Conservation (phyloP, 1,284 basidiomycete genomes). For the Boletus holoroseus region DNA sequence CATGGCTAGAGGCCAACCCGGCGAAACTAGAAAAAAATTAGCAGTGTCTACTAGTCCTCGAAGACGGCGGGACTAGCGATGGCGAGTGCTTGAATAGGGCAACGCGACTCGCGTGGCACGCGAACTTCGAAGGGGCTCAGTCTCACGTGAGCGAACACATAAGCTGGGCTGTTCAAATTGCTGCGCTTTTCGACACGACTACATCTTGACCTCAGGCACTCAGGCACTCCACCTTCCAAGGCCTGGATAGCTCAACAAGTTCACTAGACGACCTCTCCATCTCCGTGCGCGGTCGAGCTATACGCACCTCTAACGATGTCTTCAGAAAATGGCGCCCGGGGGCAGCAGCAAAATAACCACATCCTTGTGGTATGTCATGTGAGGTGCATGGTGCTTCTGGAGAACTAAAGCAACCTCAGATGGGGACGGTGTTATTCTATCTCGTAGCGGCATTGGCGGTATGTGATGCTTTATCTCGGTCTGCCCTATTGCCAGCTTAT, state of each 20-base stretch:
- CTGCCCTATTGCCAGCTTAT: conserved; percentile 17
- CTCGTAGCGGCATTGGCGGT: conserved; percentile 78
- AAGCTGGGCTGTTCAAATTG: not conserved
- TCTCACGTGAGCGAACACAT: not conserved
- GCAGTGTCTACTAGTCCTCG: not conserved
- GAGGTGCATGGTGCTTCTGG: not conserved
- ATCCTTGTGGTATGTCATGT: conserved; percentile 30
- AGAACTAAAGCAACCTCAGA: conserved; percentile 35
- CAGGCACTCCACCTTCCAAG: not conserved
- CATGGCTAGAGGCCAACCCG: conserved; percentile 2
- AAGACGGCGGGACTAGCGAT: not conserved
- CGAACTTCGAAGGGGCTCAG: not conserved
- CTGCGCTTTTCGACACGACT: not conserved
- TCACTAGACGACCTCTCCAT: not conserved
- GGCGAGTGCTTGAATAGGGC: not conserved
- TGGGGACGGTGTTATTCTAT: conserved; percentile 69
- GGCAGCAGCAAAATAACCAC: conserved; percentile 29
- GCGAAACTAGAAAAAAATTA: not conserved
- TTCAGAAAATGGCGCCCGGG: conserved; percentile 26
- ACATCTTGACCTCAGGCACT: not conserved
- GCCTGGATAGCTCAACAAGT: not conserved
- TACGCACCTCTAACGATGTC: conserved; percentile 17
- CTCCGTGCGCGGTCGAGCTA: not conserved
- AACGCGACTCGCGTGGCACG: conserved; percentile 9
- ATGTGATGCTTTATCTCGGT: conserved; percentile 34